Base-by-base conservation (phyloP, 1,139 yeast genomes). In the Blastobotrys elegans region DNA sequence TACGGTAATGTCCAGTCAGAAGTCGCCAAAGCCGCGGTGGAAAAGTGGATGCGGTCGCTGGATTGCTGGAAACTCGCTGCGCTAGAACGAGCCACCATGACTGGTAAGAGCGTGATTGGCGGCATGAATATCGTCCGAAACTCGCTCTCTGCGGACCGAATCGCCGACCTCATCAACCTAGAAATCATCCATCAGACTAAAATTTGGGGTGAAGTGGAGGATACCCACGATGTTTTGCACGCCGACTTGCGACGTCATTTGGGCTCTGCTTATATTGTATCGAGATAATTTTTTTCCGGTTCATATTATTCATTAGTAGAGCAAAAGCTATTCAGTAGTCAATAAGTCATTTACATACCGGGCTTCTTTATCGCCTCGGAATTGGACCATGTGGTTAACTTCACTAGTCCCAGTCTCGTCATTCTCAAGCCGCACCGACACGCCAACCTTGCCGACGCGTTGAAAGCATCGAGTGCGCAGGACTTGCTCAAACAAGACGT, bases 121-220 rank as follows among this genome's bases (percentile, higher is more conserved):
- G 96, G 95, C n/a, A 62, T 67, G 66, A 68, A 74, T 46, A 53
- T 63, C 40, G 64, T 64, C 10, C 55, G 65, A 46, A 62, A 58
- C 57, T 62, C 55, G 55, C 65, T 64, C 45, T 57, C 82, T 1
- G 68, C 88, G 16, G 90, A 84, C 47, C 88, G 88, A 52, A 75
- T 90, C 30, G 82, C 92, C 1, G 80, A 79, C 60, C 76, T 86
- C 52, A 92, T 90, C 10, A 82, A 84, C 49, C 72, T 92, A 59
- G 98, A 92, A 63, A 83, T 84, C 5, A 81, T 83, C 43, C 79
- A 78, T 66, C 98, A 92, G 67, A 86, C 95, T 24, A 80, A 79
- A 35, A 77, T 82, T 60, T 92, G 98, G 98, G 98, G 98, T 35
- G 97, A 92, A 66, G 97, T 92, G 21, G 98, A 92, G 69, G 98